Base-by-base conservation (phyloP, 164 flowering plant genomes). In the Magnolia kwangsiensis region DNA sequence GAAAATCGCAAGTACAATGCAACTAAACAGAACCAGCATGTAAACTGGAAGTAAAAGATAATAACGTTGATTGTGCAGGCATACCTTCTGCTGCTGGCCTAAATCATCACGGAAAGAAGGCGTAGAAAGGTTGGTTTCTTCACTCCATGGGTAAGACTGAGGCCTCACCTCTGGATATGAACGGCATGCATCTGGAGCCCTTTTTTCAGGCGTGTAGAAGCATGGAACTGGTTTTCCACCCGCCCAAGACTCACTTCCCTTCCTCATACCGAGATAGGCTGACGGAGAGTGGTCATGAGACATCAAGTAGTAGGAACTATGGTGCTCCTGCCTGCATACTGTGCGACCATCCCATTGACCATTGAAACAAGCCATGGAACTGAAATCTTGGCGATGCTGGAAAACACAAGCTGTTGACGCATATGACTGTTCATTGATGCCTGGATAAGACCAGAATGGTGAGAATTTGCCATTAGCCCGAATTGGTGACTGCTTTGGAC, bases 241-340 rank as follows among this genome's bases (percentile, higher is more conserved):
- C 51, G 75, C 74, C 84, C 85, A 80, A 20, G 75, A 81, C 65
- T 80, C 87, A 69, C 78, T 76, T 71, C 82, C 78, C 61, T 68
- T 82, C 61, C 78, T 79, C 69, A 63, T 73, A 72, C 78, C 85
- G 68, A 80, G 49, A 83, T 81, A 76, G 65, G 88, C 75, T 27
- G 87, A 78, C 70, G 89, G 84, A 49, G 86, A 79, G 73, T 83
- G 83, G 74, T 88, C 88, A 72, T 86, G 89, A 75, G 89, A 81
- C 51, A 87, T 70, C 51, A 85, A 73, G 74, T 84, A 86, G 79
- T 84, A 85, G 50, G 92, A 87, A 73, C 87, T 82, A 64, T 83
- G 90, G 75, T 86, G 89, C 83, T 87, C 94, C 75, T 90, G 91
- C 77, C 87, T 81, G 81, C 87, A 85, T 27, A 86, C 68, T 8